Percentiles rank a stretch among this genome's conserved stretches.
Conservation (phyloP, 139 green algal species). For the Astrephomene gubernaculifera region DNA sequence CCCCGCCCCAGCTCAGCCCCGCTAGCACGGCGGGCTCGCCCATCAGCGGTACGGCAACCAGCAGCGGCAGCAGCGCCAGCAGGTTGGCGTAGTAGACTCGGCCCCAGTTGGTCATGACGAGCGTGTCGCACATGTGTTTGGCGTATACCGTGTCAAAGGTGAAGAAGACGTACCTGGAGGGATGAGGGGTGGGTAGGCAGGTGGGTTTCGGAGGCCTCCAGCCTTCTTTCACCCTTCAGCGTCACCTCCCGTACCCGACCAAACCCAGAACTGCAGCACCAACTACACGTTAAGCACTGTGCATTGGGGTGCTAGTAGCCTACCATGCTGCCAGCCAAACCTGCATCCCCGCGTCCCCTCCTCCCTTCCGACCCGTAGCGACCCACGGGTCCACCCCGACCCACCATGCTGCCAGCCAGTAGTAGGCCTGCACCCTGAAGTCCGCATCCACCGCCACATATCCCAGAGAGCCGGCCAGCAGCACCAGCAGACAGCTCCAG, state of each 20-base stretch:
- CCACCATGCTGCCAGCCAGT: constrained; percentile 57
- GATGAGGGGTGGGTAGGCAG: too few relatives aligned
- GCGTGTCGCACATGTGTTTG: constrained; percentile 79
- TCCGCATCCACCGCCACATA: constrained; percentile 54
- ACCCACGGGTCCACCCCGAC: too few relatives aligned
- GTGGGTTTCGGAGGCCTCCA: too few relatives aligned
- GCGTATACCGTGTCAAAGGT: constrained; percentile 78
- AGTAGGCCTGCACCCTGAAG: constrained; percentile 54
- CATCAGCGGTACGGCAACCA: constrained; percentile 32
- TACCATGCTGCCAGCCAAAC: too few relatives aligned
- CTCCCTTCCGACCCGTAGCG: too few relatives aligned
- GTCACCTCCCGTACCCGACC: too few relatives aligned
- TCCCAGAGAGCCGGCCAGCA: constrained; percentile 44
- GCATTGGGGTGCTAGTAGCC: too few relatives aligned
- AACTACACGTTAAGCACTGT: too few relatives aligned
- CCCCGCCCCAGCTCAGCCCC: constrained; percentile 25
- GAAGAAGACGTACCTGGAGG: constrained; percentile 70
- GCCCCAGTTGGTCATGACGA: constrained; percentile 80
- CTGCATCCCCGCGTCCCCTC: too few relatives aligned
- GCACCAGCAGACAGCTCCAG: constrained; percentile 53
- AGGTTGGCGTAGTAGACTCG: constrained; percentile 81
- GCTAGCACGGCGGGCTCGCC: constrained; percentile 44
- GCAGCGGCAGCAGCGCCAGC: constrained; percentile 47
- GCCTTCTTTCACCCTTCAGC: too few relatives aligned
- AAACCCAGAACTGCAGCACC: too few relatives aligned